Evolutionary conservation across 1,284 basidiomycete genomes (phyloP).

Genomic region (Ustanciosporium gigantosporum): DNA sequence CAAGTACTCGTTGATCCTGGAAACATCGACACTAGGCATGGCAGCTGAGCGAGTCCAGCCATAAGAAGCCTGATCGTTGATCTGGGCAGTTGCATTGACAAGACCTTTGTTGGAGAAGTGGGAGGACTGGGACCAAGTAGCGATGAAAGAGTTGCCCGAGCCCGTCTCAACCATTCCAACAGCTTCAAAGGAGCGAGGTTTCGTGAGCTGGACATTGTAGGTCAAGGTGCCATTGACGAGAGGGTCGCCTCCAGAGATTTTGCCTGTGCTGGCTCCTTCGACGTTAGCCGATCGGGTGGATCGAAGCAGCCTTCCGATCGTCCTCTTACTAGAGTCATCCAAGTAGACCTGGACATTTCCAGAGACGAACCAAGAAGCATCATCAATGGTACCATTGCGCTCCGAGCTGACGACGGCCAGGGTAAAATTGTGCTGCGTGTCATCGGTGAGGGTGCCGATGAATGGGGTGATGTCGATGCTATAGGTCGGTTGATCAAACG

Average conservation of each 20-base stretch:
- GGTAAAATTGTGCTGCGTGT: conserved; percentile 70
- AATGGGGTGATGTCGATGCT: conserved; percentile 78
- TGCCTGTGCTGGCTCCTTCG: conserved; percentile 4
- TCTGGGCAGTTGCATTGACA: conserved; percentile 17
- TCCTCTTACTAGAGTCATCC: conserved; percentile 21
- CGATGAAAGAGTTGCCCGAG: conserved; percentile 4
- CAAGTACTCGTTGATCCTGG: too few relatives aligned
- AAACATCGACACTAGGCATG: too few relatives aligned
- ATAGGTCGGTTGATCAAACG: conserved; percentile 77
- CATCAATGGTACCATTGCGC: conserved; percentile 67
- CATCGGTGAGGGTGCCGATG: conserved; percentile 72
- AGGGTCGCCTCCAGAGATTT: conserved; percentile 9
- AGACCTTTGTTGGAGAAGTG: conserved; percentile 10
- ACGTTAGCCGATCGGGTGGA: conserved; percentile 1
- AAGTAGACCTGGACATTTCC: conserved; percentile 68
- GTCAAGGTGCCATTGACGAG: conserved; percentile 6
- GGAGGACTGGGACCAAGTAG: conserved; percentile 9
- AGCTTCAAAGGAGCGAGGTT: conserved; percentile 9
- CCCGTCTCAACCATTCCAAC: conserved; percentile 18
- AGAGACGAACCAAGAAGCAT: conserved; percentile 74
- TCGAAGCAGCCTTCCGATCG: conserved; percentile 17
- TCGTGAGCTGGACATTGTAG: conserved; percentile 6
- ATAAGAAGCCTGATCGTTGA: conserved; percentile 13
- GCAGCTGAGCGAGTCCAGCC: conserved; percentile 2
- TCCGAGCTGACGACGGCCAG: conserved; percentile 76